A percentile compares a stretch with the other conserved stretches of the same genome.
Conservation (phyloP, 1,139 yeast species). For the Pichia cactophila region DNA sequence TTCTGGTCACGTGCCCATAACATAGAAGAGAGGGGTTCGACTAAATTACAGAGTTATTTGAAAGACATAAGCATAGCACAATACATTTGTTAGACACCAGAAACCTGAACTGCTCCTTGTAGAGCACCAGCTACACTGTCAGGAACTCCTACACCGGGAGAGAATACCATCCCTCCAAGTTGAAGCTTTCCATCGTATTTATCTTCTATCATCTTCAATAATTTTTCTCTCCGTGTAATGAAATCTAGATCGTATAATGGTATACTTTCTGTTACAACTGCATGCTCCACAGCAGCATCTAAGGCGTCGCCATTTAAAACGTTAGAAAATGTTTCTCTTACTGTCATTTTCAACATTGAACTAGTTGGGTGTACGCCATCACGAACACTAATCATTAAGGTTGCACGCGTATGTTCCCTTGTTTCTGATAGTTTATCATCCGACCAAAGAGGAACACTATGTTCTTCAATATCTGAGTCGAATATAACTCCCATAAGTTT, state of each 20-base stretch:
- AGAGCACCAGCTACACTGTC: conserved; percentile 69
- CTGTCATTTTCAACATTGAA: not conserved
- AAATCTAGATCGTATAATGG: conserved; percentile 2
- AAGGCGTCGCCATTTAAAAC: not conserved
- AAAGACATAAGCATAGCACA: not conserved
- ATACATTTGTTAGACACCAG: not conserved
- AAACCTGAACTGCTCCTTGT: conserved; percentile 37
- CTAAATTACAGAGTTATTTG: not conserved
- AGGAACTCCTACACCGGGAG: conserved; percentile 83
- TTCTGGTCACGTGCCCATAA: not conserved
- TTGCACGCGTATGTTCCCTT: not conserved
- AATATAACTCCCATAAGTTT: conserved; percentile 78
- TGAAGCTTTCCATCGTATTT: conserved; percentile 31
- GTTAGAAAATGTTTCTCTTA: not conserved
- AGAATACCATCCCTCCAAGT: conserved; percentile 77
- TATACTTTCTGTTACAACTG: not conserved
- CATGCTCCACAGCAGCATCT: not conserved
- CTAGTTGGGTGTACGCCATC: not conserved
- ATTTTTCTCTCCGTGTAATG: not conserved
- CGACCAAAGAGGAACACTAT: conserved; percentile 1
- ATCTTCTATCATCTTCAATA: not conserved
- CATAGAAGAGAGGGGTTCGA: not conserved
- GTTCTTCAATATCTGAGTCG: conserved; percentile 71
- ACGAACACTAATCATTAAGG: not conserved
- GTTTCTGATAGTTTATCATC: not conserved